A percentile compares a stretch with the other conserved stretches of the same genome.
phyloP scores from a whole-genome alignment of 2,329 filamentous ascomycete species.

The Aspergillus pseudoterreus region DNA sequence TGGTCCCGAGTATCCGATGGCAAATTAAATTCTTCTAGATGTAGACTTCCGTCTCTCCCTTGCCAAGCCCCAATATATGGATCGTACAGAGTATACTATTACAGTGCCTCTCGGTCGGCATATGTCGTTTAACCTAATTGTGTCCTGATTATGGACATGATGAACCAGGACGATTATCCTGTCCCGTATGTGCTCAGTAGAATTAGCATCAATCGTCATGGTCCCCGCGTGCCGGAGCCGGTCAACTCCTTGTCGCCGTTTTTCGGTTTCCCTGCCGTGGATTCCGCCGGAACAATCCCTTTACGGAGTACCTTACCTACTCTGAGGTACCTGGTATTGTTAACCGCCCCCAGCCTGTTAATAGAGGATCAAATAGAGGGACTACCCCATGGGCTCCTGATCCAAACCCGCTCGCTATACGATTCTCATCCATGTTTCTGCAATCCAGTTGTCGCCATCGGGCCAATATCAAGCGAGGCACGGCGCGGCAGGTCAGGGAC shows the following conservation, averaged over 20 bases:
- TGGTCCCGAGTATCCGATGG: conserved; percentile 28
- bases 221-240: not conserved
- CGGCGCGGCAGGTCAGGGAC: not conserved
- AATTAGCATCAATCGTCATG: not conserved
- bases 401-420: no score
- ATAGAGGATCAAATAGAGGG: not conserved
- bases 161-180: no score
- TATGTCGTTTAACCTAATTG: not conserved
- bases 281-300: not conserved
- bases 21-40: conserved; percentile 10
- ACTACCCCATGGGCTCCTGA: no score
- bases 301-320: not conserved
- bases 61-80: not conserved
- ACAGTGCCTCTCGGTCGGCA: not conserved
- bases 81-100: not conserved
- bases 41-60: not conserved
- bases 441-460: no score
- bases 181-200: not conserved
- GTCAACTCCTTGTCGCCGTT: not conserved
- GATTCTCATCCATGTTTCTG: no score
- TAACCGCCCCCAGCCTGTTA: not conserved
- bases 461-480: no score
- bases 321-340: not conserved
- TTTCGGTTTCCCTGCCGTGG: conserved; percentile 7
- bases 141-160: no score